phyloP scores from a whole-genome alignment of 192 early-diverging fungal genomes.

The Allomyces arbusculus region DNA sequence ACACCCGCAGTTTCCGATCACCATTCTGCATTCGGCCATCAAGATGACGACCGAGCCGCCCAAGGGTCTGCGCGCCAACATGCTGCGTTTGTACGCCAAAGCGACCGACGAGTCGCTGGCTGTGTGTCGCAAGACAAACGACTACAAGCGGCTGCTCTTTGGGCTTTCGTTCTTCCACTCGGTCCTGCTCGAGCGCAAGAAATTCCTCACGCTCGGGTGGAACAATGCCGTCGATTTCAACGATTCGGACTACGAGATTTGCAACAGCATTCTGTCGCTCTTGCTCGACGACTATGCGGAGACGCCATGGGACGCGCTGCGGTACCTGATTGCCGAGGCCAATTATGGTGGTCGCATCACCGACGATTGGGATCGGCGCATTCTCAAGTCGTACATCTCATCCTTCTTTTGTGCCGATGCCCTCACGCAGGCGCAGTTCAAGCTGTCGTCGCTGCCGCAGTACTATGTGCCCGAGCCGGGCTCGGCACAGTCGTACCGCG shows the following conservation, averaged over 20 bases:
- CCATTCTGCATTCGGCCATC: slow-evolving; percentile 68
- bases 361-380: slow-evolving; percentile 64
- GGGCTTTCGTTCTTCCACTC: slow-evolving; percentile 76
- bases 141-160: slow-evolving; percentile 74
- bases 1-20: slow-evolving; percentile 84
- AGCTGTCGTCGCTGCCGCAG: slow-evolving; percentile 25
- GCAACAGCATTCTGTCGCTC: slow-evolving; percentile 59
- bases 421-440: slow-evolving; percentile 57
- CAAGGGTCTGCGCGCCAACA: slow-evolving; percentile 82
- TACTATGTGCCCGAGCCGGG: slow-evolving; percentile 71
- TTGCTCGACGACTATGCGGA: slow-evolving; percentile 79
- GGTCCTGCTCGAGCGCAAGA: slow-evolving; percentile 83
- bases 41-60: slow-evolving; percentile 90
- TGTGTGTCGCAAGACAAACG: slow-evolving; percentile 62
- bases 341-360: slow-evolving; percentile 97
- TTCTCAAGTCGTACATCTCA: slow-evolving; percentile 71
- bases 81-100: slow-evolving; percentile 57
- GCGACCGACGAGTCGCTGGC: slow-evolving; percentile 23
- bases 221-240: slow-evolving; percentile 93
- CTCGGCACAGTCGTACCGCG: slow-evolving; percentile 56
- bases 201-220: slow-evolving; percentile 96
- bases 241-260: slow-evolving; percentile 89
- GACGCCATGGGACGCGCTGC: slow-evolving; percentile 92
- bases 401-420: slow-evolving; percentile 52
- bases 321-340: slow-evolving; percentile 58